Percentiles rank a stretch among this genome's conserved stretches.
Evolutionary conservation across 2,329 filamentous ascomycete species (phyloP).

Genomic region (Mycosphaerella sp.): DNA sequence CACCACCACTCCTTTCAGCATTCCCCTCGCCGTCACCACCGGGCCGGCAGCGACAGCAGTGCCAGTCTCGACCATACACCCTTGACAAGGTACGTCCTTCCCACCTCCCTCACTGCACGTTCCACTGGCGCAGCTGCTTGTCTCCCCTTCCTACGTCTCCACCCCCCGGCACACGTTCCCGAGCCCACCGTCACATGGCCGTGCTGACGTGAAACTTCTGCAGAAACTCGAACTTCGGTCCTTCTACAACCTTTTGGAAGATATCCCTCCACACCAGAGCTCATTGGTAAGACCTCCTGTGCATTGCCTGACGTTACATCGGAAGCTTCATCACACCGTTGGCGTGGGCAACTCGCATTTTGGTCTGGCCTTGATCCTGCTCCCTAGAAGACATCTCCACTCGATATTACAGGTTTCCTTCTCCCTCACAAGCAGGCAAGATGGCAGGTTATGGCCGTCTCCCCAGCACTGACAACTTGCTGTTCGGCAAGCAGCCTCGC

Average conservation of each 20-base stretch:
- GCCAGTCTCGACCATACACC: slow-evolving; percentile 78
- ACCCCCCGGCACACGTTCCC: slow-evolving; percentile 1
- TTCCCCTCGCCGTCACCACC: slow-evolving; percentile 23
- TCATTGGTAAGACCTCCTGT: slow-evolving; percentile 23
- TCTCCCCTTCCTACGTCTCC: not conserved
- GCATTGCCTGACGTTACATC: slow-evolving; percentile 11
- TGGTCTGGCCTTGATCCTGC: slow-evolving; percentile 12
- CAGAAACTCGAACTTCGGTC: slow-evolving; percentile 14
- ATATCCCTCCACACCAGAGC: slow-evolving; percentile 25
- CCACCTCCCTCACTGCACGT: slow-evolving; percentile 60
- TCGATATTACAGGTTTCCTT: slow-evolving; percentile 8
- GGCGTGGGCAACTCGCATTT: slow-evolving; percentile 12
- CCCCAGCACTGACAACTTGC: slow-evolving; percentile 15
- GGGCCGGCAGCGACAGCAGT: slow-evolving; percentile 10
- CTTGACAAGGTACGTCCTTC: slow-evolving; percentile 99
- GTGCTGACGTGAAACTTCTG: slow-evolving; percentile 9
- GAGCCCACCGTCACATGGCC: slow-evolving; percentile 4
- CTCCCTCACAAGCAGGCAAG: slow-evolving; percentile 7
- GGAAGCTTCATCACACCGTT: slow-evolving; percentile 10
- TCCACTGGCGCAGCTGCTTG: slow-evolving; percentile 1
- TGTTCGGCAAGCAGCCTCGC: slow-evolving; percentile 19
- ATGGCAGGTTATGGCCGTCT: slow-evolving; percentile 15
- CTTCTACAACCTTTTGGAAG: slow-evolving; percentile 20
- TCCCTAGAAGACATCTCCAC: slow-evolving; percentile 11
- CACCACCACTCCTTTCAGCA: slow-evolving; percentile 25